Evolutionary conservation across 176 grass and related monocot genomes (phyloP).

Genomic region (Aegilops speltoides): DNA sequence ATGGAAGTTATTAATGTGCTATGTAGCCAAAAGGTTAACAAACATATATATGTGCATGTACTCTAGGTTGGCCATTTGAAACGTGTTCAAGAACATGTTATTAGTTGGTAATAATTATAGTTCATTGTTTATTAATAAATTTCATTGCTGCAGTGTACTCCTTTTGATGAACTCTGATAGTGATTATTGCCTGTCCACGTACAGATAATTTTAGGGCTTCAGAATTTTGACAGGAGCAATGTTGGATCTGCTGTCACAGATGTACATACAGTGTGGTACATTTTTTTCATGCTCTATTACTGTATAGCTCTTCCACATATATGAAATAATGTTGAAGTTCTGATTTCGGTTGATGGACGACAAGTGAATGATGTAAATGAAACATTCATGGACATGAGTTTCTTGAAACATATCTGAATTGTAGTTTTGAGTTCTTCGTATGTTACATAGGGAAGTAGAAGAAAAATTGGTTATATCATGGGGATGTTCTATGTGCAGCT

Average conservation of each 20-base stretch:
- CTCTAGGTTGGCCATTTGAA: not conserved
- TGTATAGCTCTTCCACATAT: not conserved
- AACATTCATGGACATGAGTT: too few relatives aligned
- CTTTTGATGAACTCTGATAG: not conserved
- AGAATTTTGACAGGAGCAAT: constrained; percentile 69
- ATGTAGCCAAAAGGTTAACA: not conserved
- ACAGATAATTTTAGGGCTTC: constrained; percentile 89
- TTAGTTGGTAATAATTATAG: not conserved
- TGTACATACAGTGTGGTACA: constrained; percentile 56
- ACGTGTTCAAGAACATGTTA: not conserved
- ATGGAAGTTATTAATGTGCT: too few relatives aligned
- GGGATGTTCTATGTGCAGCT: too few relatives aligned
- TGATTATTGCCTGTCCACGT: not conserved
- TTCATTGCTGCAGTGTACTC: not conserved
- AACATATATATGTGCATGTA: not conserved
- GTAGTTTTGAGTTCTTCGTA: too few relatives aligned
- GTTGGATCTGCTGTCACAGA: constrained; percentile 88
- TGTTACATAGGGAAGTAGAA: too few relatives aligned
- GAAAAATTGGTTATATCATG: too few relatives aligned
- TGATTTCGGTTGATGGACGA: too few relatives aligned
- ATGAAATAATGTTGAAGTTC: not conserved
- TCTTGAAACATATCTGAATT: too few relatives aligned
- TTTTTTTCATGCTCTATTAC: not conserved
- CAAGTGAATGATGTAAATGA: too few relatives aligned
- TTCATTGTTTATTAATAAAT: not conserved